phyloP scores from a whole-genome alignment of 257 asterid species.

The Ilex aquifolium region DNA sequence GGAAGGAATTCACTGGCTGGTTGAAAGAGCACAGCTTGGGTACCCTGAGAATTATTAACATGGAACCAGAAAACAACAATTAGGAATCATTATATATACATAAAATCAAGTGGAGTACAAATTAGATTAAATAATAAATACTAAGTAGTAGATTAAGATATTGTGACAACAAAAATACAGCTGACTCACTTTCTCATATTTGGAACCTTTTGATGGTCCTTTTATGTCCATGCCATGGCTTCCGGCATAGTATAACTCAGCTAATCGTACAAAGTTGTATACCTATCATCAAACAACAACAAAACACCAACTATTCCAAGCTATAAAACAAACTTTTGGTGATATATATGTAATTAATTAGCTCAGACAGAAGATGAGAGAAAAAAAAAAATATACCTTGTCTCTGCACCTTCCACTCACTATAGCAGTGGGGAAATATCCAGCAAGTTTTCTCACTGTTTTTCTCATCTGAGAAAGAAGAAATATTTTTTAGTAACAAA shows the following conservation, averaged over 20 bases:
- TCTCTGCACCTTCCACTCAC: conserved; percentile 86
- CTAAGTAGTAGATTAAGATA: too few species aligned
- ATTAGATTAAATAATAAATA: too few species aligned
- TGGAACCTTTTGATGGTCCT: not conserved
- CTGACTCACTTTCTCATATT: not conserved
- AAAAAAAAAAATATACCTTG: conserved; percentile 40
- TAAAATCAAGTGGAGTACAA: too few species aligned
- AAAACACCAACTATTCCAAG: too few species aligned
- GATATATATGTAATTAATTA: not conserved
- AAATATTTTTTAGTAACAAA: not conserved
- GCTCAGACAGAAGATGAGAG: not conserved
- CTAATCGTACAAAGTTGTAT: not conserved
- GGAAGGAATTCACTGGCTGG: not conserved
- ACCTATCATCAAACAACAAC: not conserved
- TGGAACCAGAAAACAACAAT: not conserved
- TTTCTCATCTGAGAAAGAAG: conserved; percentile 62
- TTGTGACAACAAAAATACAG: not conserved
- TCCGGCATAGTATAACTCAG: not conserved
- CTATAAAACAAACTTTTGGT: too few species aligned
- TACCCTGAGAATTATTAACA: not conserved
- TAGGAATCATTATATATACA: not conserved
- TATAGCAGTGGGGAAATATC: conserved; percentile 74
- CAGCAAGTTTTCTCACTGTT: conserved; percentile 66
- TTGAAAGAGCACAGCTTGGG: not conserved
- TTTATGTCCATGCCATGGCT: conserved; percentile 1